phyloP scores from a whole-genome alignment of 805 yeast species.

The Phaffomyces thermotolerans region DNA sequence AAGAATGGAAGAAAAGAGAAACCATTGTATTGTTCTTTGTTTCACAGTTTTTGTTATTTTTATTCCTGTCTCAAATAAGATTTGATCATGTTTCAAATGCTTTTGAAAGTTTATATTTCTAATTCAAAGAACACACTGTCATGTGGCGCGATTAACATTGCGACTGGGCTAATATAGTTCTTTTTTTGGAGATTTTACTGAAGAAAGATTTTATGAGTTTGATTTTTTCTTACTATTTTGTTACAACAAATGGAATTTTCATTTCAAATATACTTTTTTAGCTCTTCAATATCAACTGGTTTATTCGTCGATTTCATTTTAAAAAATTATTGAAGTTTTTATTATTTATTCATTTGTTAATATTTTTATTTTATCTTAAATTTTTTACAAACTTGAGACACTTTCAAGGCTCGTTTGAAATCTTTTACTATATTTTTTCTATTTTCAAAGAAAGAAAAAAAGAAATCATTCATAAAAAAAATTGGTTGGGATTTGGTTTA shows the following conservation, averaged over 20 bases:
- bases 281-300: no score
- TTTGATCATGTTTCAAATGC: background rate
- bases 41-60: background rate
- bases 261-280: no score
- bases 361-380: background rate
- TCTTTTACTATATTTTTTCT: background rate
- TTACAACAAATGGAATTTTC: no score
- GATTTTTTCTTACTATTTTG: background rate
- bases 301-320: background rate
- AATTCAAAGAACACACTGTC: constrained; percentile 1
- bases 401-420: constrained; percentile 6
- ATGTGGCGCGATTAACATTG: constrained; percentile 22
- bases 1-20: no score
- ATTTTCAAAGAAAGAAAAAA: background rate
- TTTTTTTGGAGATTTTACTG: background rate
- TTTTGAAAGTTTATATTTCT: background rate
- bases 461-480: background rate
- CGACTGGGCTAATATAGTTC: constrained; percentile 18
- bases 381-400: constrained; percentile 6
- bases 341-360: background rate
- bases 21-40: no score
- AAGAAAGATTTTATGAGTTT: no score
- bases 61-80: background rate
- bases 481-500: background rate
- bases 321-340: background rate